Conservation (phyloP, 2,329 filamentous ascomycete genomes). For the Diaporthe australafricana region DNA sequence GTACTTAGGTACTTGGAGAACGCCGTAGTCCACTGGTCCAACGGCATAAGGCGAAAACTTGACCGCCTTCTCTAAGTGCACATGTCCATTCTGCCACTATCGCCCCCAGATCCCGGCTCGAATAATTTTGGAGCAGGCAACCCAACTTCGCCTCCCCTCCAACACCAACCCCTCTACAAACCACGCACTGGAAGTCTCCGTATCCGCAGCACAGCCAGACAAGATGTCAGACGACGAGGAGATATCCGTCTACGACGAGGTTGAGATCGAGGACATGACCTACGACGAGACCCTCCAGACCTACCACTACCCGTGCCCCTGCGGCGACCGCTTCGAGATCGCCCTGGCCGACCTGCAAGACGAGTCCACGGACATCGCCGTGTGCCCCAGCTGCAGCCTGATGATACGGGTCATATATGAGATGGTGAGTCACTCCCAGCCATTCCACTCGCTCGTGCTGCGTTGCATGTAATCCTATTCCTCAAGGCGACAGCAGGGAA, state of each 20-base stretch:
- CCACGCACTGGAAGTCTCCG: neutral
- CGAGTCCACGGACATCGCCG: slow-evolving; percentile 87
- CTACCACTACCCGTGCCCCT: slow-evolving; percentile 97
- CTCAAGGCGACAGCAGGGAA: neutral
- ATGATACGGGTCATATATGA: slow-evolving; percentile 98
- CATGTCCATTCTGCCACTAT: neutral
- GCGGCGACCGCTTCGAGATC: slow-evolving; percentile 96
- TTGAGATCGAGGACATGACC: slow-evolving; percentile 99
- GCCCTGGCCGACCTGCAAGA: slow-evolving; percentile 85
- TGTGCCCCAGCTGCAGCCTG: slow-evolving; percentile 96
- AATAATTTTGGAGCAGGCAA: slow-evolving; percentile 27
- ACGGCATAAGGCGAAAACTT: rapidly evolving
- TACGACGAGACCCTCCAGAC: slow-evolving; percentile 85
- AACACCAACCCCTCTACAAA: neutral
- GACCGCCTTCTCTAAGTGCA: neutral
- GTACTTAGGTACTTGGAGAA: neutral
- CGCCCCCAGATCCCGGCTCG: neutral
- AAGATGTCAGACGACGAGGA: slow-evolving; percentile 71
- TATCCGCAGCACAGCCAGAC: neutral
- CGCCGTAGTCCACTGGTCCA: neutral
- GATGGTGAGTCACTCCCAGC: slow-evolving; percentile 66
- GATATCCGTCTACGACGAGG: slow-evolving; percentile 91
- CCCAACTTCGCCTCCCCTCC: neutral
- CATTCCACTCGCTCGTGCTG: too few species aligned
- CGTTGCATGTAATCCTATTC: neutral